Base-by-base conservation (phyloP, 2,329 filamentous ascomycete species). In the Aspergillus candidus region DNA sequence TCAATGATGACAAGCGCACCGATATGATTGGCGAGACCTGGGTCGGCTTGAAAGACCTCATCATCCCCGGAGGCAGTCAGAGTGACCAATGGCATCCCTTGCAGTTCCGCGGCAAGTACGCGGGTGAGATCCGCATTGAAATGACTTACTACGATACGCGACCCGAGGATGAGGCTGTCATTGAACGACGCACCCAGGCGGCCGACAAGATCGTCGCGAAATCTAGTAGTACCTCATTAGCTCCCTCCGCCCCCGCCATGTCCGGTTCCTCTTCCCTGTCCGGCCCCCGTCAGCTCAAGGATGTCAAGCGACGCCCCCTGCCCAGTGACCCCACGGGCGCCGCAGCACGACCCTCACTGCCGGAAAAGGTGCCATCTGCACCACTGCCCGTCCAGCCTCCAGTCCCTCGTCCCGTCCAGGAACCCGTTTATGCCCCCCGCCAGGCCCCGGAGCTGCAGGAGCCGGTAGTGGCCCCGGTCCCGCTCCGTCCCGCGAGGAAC, bases 1-100 rank as follows among this genome's bases (percentile, higher is more conserved):
- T 98, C 72, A 96, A 95, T 63, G 93, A 98, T 60, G 93, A 98
- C 70, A 97, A 96, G 73, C 94, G 86, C 72, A 97, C 91, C 0
- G 93, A 98, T 55, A 69, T 98, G 52, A 96, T 98, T 57, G 93
- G 93, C 53, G 93, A 98, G 68, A 83, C 87, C 6, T 96, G 88
- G 84, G 80, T 97, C 46, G 85, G 87, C 60, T 75, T 98, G 47
- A 82, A 83, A 54, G 78, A 81, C 55, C 86, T 98, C 56, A 79
- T 98, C 50, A 77, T 90, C 14, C 75, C 82, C 2, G 90, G 93
- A 38, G 93, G 93, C 38, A 90, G 93, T n/a, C 88, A 96, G 69
- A 89, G 79, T 61, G 93, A 98, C 67, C 74, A 88, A 43, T 98
- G 93, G 93, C 90, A 96, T 63, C 82, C 75, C 47, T 73, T 98